Conservation (phyloP, 805 yeast genomes). For the Candida endomychidarum region DNA sequence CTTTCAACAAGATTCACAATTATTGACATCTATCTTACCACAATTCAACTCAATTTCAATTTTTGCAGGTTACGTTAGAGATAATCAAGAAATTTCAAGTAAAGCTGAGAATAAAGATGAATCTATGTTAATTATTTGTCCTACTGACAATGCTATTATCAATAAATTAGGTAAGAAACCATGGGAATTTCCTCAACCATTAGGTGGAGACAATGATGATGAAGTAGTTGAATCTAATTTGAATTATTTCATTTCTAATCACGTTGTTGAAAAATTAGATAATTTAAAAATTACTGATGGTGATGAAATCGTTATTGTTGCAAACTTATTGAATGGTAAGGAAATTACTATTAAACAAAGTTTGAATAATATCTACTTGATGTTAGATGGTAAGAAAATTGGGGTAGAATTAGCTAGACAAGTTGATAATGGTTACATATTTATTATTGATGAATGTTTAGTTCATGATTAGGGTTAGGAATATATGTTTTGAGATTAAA, state of each 20-base stretch:
- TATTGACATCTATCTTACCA: conserved; percentile 39
- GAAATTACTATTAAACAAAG: conserved; percentile 12
- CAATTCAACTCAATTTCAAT: conserved; percentile 47
- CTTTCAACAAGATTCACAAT: conserved; percentile 14
- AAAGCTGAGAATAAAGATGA: conserved; percentile 47
- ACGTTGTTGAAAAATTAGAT: conserved; percentile 44
- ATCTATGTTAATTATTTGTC: conserved; percentile 64
- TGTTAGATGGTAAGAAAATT: conserved; percentile 15
- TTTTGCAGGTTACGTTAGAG: conserved; percentile 71
- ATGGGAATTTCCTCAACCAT: conserved; percentile 72
- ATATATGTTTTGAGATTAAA: conserved; percentile 4
- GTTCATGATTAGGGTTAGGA: conserved; percentile 10
- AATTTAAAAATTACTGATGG: conserved; percentile 16
- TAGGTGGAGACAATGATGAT: conserved; percentile 48
- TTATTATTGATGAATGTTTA: conserved; percentile 37
- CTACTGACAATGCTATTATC: conserved; percentile 56
- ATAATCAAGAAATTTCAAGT: conserved; percentile 48
- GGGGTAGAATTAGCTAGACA: conserved; percentile 26
- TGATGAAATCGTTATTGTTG: conserved; percentile 3
- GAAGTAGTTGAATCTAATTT: conserved; percentile 51
- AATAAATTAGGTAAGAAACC: conserved; percentile 60
- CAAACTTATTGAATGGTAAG: conserved; percentile 16
- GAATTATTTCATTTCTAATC: conserved; percentile 59
- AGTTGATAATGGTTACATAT: conserved; percentile 41
- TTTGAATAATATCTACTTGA: conserved; percentile 7